These are phyloP conservation scores for Trametes versicolor DNA, from an alignment of 1,284 basidiomycete genomes.

Conservation along the genomic window DNA sequence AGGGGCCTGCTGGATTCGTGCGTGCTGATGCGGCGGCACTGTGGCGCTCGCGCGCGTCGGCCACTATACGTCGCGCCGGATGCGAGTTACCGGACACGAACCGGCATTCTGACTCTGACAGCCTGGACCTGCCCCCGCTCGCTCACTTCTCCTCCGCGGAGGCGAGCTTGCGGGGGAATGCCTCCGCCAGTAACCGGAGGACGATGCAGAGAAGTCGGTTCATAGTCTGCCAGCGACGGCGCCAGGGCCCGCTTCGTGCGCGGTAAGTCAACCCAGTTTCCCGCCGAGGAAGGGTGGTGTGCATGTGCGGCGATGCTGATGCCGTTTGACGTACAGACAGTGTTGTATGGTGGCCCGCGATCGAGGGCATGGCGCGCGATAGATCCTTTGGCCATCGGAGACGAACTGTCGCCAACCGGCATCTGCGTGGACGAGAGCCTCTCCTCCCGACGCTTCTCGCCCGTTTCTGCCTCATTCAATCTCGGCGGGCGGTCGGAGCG, in stretches of 20 bases:
- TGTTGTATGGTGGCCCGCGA: slow-evolving; percentile 11
- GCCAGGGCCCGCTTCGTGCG: slow-evolving; percentile 3
- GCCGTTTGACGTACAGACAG: slow-evolving; percentile 22
- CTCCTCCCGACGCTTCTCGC: not conserved
- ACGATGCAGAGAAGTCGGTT: slow-evolving; percentile 1
- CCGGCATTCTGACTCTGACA: slow-evolving; percentile 23
- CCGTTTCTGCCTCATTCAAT: not conserved
- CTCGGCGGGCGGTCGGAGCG: slow-evolving; percentile 5
- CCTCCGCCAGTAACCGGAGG: not conserved
- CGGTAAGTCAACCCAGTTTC: slow-evolving; percentile 1
- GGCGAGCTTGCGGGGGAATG: slow-evolving; percentile 1
- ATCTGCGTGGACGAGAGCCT: slow-evolving; percentile 10
- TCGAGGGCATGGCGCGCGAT: slow-evolving; percentile 7
- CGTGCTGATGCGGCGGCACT: not conserved
- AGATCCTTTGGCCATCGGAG: slow-evolving; percentile 24
- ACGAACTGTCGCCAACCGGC: slow-evolving; percentile 18
- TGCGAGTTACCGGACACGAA: slow-evolving; percentile 13
- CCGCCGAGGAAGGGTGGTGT: not conserved
- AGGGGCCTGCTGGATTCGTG: not conserved
- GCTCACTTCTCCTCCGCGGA: slow-evolving; percentile 14
- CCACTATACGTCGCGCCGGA: slow-evolving; percentile 22
- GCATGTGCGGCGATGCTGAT: slow-evolving; percentile 14
- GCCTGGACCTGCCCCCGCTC: slow-evolving; percentile 6
- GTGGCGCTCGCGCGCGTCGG: slow-evolving; percentile 22
- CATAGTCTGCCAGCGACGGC: slow-evolving; percentile 1